Evolutionary conservation across 2,329 filamentous ascomycete species (phyloP), one percentile per base, ranked within the genome.

Genomic region (Alternaria viburni): DNA sequence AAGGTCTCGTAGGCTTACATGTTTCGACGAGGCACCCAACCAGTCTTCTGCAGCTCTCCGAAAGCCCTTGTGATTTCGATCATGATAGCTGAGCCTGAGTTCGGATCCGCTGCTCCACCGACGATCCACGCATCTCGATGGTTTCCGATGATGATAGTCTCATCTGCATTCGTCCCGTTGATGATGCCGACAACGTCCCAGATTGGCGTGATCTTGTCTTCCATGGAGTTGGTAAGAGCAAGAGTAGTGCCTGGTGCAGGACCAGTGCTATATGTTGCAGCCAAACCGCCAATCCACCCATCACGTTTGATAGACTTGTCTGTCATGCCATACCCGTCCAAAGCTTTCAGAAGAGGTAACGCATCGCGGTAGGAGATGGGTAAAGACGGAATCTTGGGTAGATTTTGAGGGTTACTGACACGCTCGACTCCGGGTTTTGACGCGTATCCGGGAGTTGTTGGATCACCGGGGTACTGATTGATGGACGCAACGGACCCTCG

Each of bases 331-430:
- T 93, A 87, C 5, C 93, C 93, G 72, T 97, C 95, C 51, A 97
- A 83, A 1, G 93, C 90, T 72, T 90, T 90, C 21, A 97, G 84
- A 30, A 97, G 87, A 0, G 93, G 93, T 17, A 96, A 79, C 1
- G 91, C 93, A 68, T 97, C 93, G 6, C 83, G 80, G 77, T 94
- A 97, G 0, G 93, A 97, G 30, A 97, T 91, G 1, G 93, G 93
- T 6, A 97, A 82, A 2, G 93, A 97, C 0, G 94, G 93, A 59
- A 97, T 97, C 17, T 69, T 57, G 5, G 59, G 59, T 4, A 46
- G 74, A 2, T 86, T 87, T 0, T 93, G 91, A 19, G 89, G 91
- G 3, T 86, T 85, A 11, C 84, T 80, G 17, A 90, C 83, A 0
- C 89, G 88, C 15, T 92, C 88, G 55, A 87, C 85, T 30, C 93